A percentile compares a stretch with the other conserved stretches of the same genome.
Evolutionary conservation across 225 moss, liverwort and hornwort species (phyloP).

Genomic region (Polytrichum commune): DNA sequence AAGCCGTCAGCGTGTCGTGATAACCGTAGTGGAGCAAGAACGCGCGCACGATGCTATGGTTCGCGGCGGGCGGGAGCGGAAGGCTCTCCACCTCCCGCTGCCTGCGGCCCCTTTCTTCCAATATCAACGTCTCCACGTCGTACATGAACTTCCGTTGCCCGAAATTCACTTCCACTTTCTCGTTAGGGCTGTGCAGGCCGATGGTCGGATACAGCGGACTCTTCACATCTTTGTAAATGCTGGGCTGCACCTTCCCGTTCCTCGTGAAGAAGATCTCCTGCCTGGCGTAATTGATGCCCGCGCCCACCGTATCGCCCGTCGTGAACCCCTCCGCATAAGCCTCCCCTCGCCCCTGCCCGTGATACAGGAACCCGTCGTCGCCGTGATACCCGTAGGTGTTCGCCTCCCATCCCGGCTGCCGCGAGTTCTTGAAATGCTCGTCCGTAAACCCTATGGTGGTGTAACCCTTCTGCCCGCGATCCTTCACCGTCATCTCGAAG

Average conservation of each 20-base stretch:
- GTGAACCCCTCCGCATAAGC: slow-evolving; percentile 69
- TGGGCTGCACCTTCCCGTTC: slow-evolving; percentile 72
- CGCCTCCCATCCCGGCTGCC: slow-evolving; percentile 96
- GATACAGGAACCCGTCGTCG: slow-evolving; percentile 87
- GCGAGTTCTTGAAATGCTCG: slow-evolving; percentile 87
- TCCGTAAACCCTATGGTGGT: slow-evolving; percentile 92
- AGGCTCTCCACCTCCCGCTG: slow-evolving; percentile 76
- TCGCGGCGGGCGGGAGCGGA: slow-evolving; percentile 69
- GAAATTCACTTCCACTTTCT: slow-evolving; percentile 94
- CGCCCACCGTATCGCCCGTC: slow-evolving; percentile 86
- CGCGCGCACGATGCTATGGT: slow-evolving; percentile 86
- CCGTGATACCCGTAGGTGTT: slow-evolving; percentile 90
- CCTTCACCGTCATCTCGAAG: slow-evolving; percentile 84
- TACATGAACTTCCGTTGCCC: slow-evolving; percentile 79
- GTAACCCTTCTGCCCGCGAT: slow-evolving; percentile 73
- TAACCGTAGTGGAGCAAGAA: slow-evolving; percentile 93
- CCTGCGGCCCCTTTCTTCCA: slow-evolving; percentile 68
- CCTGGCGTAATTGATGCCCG: slow-evolving; percentile 92
- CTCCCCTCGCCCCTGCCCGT: slow-evolving; percentile 62
- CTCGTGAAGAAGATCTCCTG: slow-evolving; percentile 94
- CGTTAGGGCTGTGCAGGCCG: slow-evolving; percentile 85
- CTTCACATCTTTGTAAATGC: slow-evolving; percentile 72
- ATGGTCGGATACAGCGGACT: slow-evolving; percentile 76
- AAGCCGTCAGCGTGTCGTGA: slow-evolving; percentile 85
- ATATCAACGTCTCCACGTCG: slow-evolving; percentile 73